Evolutionary conservation across 441 rosid species (phyloP), one percentile per base, ranked within the genome.

Genomic region (Erodium trifolium): DNA sequence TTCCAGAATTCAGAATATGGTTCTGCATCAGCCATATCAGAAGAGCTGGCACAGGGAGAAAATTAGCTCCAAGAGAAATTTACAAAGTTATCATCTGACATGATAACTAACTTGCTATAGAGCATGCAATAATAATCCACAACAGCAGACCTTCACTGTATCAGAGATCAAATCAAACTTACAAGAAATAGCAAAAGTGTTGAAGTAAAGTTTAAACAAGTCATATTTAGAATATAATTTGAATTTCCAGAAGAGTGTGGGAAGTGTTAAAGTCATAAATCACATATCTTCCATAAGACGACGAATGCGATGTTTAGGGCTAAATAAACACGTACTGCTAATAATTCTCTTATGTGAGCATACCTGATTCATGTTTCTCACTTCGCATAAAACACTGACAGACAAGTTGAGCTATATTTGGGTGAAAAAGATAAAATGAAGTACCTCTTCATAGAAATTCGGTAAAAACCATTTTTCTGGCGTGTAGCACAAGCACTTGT

Each of bases 1-100:
- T 90, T 88, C 99, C 99, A 94, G 79, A 91, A 94, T 78, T 94
- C 99, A 14, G 99, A 94, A 74, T 68, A 67, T 23, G 78, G 80
- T 37, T 82, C 87, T 64, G 77, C 80, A 55, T 77, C 81, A 45
- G 49, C 71, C 81, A 35, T 73, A 69, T 79, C 82, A 27, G 71
- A 70, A 29, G 91, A 76, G 76, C 99, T 88, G 84, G 73, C 71
- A 68, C 43, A 5, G 8, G 3, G 51, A 18, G 45, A 67, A 68
- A 29, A 72, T 78, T 49, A 72, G 75, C 57, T 69, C 71, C 72
- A 34, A 68, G 12, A 23, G n/a, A n/a, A n/a, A n/a, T n/a, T n/a
- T n/a, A n/a, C n/a, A n/a, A 23, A 23, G 2, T 23, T 23, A 23
- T 23, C 27, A 23, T 23, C 27, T 23, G 43, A 64, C 17, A 2